Percentiles rank a stretch among this genome's conserved stretches.
Evolutionary conservation across 495 filamentous ascomycete species (phyloP).

Genomic region (Aspergillus olivimuriae): DNA sequence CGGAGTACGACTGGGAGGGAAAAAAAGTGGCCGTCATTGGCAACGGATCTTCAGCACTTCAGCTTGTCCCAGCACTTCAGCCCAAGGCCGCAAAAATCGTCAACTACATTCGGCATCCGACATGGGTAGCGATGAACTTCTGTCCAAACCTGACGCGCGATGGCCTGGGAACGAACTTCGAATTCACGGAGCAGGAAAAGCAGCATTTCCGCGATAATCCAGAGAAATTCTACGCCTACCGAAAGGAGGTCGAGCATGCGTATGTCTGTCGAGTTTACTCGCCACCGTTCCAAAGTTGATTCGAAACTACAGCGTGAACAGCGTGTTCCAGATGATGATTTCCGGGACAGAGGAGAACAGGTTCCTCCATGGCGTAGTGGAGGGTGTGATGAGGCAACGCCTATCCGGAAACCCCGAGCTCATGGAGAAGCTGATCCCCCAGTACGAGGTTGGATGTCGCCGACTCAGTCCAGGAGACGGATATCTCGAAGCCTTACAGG

Average conservation of each 20-base stretch:
- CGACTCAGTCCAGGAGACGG: conserved; percentile 35
- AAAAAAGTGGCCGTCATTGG: conserved; percentile 43
- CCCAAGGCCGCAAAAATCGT: conserved; percentile 2
- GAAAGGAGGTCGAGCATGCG: conserved; percentile 1
- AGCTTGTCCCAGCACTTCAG: conserved; percentile 42
- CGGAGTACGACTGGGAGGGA: conserved; percentile 26
- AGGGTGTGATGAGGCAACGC: conserved; percentile 25
- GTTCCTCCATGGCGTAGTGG: background rate
- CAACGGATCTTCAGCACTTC: conserved; percentile 31
- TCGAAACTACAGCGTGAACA: conserved; percentile 1
- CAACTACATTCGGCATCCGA: conserved; percentile 2
- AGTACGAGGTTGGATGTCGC: conserved; percentile 36
- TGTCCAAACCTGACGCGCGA: conserved; percentile 18
- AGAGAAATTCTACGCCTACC: background rate
- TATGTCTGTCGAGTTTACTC: background rate
- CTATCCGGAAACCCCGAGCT: conserved; percentile 24
- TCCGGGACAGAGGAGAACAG: conserved; percentile 6
- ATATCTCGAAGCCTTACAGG: conserved; percentile 30
- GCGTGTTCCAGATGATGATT: conserved; percentile 9
- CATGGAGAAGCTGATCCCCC: conserved; percentile 33
- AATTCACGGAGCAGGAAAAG: conserved; percentile 24
- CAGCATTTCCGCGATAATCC: conserved; percentile 7
- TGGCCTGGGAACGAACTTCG: conserved; percentile 17
- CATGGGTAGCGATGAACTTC: conserved; percentile 9
- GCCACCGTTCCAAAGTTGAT: background rate